Evolutionary conservation across 371 early-diverging fungal genomes (phyloP), one percentile per base, ranked within the genome.

Genomic region (Mucor saturninus): DNA sequence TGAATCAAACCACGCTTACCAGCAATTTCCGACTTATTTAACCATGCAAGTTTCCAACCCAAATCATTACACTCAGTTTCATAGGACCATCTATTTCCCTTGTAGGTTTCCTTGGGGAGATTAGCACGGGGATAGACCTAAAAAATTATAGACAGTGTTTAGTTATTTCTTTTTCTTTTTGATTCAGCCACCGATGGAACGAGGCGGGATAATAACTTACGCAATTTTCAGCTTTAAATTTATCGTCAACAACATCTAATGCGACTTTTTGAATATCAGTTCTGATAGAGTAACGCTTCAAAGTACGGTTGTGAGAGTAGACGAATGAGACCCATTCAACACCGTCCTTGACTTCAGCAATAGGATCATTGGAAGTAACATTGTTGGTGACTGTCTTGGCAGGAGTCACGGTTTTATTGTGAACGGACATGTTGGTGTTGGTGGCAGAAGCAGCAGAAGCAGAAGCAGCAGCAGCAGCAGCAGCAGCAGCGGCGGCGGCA

Each of bases 1-100:
- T 98, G 98, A 51, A 98, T 85, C 46, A 97, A 81, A 11, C 98
- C 98, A 30, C 97, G 89, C 55, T 93, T 92, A 10, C 91, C 96
- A 37, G 90, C 86, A 48, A 96, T 86, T 54, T 92, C 83, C 26
- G 81, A 79, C n/a, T 84, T 87, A 74, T 98, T 98, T n/a, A 95
- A 75, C 71, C 88, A 94, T 15, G 93, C 88, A 64, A 98, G 85
- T 65, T 91, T 88, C 96, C 97, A 98, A 4, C 97, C 98, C 11
- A 97, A 77, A 39, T 72, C 79, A 67, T 98, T 98, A 71, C 94
- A 95, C 59, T 91, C 90, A 7, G 91, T 96, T 71, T 98, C 98
- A 72, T 97, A 98, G 40, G 85, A 79, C 95, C 95, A 98, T 56
- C 98, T 81, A 73, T 96, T 95, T 53, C 98, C 98, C 35, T 83